Evolutionary conservation across 179 eudicot species (phyloP).

Genomic region (Beta lomatogona): DNA sequence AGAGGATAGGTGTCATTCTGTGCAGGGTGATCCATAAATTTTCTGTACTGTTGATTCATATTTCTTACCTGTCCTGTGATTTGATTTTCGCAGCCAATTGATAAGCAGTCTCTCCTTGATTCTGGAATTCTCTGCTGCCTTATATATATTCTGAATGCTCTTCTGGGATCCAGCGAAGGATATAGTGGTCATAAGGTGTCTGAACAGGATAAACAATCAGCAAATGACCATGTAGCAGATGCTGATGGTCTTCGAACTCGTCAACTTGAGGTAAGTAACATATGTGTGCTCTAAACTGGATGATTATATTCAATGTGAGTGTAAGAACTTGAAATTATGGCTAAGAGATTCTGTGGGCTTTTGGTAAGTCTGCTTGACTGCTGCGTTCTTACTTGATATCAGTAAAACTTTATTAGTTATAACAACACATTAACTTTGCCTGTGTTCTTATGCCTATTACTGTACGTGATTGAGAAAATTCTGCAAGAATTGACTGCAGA

Average conservation of each 20-base stretch:
- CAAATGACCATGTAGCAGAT: slow-evolving; percentile 33
- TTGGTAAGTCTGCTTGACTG: not conserved
- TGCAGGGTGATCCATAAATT: no score
- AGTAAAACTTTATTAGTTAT: not conserved
- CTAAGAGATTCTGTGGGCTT: not conserved
- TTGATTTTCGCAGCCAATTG: slow-evolving; percentile 64
- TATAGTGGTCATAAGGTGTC: slow-evolving; percentile 35
- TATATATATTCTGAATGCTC: slow-evolving; percentile 78
- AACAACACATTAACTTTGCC: not conserved
- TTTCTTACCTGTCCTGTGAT: not conserved
- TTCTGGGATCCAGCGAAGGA: slow-evolving; percentile 63
- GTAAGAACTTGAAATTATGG: not conserved
- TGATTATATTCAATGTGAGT: not conserved
- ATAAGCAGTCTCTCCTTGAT: slow-evolving; percentile 98
- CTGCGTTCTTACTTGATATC: not conserved
- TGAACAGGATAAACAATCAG: slow-evolving; percentile 31
- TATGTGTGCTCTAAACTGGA: not conserved
- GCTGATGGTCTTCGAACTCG: slow-evolving; percentile 43
- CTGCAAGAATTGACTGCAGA: not conserved
- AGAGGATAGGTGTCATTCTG: no score
- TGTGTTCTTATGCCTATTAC: not conserved
- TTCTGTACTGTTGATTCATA: not conserved
- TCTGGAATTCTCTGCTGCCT: slow-evolving; percentile 97
- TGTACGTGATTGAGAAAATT: not conserved
- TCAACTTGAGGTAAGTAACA: slow-evolving; percentile 73